Conservation (phyloP, 805 yeast genomes). For the Zygoascus biomembranicola region DNA sequence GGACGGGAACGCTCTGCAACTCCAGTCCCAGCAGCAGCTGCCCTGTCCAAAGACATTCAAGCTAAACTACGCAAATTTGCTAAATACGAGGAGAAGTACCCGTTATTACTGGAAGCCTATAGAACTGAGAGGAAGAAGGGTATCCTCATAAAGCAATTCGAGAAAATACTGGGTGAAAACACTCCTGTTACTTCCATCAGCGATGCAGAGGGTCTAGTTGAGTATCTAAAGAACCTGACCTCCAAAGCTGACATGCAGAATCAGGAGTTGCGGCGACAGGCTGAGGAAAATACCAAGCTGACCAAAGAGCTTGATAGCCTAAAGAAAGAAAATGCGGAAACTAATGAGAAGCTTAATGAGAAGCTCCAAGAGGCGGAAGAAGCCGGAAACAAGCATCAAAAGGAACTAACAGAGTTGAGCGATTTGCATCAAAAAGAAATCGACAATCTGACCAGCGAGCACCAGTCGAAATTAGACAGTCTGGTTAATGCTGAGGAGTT, state of each 20-base stretch:
- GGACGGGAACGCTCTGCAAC: slow-evolving; percentile 4
- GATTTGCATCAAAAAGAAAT: not conserved
- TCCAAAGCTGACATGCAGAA: slow-evolving; percentile 53
- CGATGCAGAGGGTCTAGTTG: slow-evolving; percentile 63
- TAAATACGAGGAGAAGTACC: slow-evolving; percentile 88
- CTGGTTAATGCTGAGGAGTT: not conserved
- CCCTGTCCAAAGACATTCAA: slow-evolving; percentile 48
- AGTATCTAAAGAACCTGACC: slow-evolving; percentile 56
- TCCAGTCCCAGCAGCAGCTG: slow-evolving; percentile 19
- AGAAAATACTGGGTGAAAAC: slow-evolving; percentile 59
- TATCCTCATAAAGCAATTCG: slow-evolving; percentile 54
- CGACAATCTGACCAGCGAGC: not conserved
- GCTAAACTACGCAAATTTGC: slow-evolving; percentile 63
- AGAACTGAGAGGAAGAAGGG: slow-evolving; percentile 66
- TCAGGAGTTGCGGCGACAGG: slow-evolving; percentile 51
- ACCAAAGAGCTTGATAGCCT: not conserved
- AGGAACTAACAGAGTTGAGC: not conserved
- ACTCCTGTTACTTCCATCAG: slow-evolving; percentile 74
- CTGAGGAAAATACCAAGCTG: slow-evolving; percentile 17
- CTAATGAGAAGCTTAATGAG: not conserved
- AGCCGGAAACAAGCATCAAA: not conserved
- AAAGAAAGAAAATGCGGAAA: slow-evolving; percentile 6
- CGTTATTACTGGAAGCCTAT: slow-evolving; percentile 72
- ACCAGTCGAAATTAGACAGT: not conserved
- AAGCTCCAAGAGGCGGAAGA: not conserved